Evolutionary conservation across 2,329 filamentous ascomycete genomes (phyloP).

Genomic region (Colletotrichum spinosum): DNA sequence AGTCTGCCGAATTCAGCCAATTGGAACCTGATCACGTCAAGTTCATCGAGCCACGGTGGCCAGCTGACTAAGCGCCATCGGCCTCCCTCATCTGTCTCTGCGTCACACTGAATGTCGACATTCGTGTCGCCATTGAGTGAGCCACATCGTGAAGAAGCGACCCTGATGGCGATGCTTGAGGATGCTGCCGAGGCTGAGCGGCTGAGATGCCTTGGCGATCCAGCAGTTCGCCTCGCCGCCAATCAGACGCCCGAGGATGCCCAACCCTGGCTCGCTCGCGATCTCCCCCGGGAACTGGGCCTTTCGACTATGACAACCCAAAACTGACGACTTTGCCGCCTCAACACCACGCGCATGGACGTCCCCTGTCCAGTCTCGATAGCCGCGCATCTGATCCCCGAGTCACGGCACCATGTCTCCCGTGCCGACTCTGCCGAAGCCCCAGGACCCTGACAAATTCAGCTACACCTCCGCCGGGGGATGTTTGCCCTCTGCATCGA

Average conservation of each 20-base stretch:
- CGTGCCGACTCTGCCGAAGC: constrained; percentile 18
- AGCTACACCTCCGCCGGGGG: not conserved
- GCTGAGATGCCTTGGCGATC: not conserved
- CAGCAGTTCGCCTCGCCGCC: not conserved
- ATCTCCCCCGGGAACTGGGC: not conserved
- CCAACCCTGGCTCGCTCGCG: not conserved
- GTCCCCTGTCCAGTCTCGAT: constrained; percentile 2
- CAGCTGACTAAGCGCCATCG: too few relatives aligned
- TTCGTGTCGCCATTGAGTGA: too few relatives aligned
- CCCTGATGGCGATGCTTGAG: too few relatives aligned
- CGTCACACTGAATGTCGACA: too few relatives aligned
- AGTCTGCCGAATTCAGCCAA: too few relatives aligned
- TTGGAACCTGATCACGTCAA: too few relatives aligned
- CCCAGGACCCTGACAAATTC: constrained; percentile 5
- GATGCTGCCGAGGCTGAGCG: not conserved
- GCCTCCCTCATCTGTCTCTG: too few relatives aligned
- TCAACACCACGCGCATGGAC: constrained; percentile 2
- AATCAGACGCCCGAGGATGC: constrained; percentile 5
- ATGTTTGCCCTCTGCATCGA: constrained; percentile 27
- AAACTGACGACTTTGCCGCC: constrained; percentile 19
- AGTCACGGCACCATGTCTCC: constrained; percentile 26
- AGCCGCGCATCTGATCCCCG: constrained; percentile 16
- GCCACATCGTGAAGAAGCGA: not conserved
- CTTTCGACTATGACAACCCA: not conserved
- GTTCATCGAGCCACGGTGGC: too few relatives aligned